Percentiles rank a stretch among this genome's conserved stretches.
Conservation (phyloP, 2,329 filamentous ascomycete genomes). For the Periglandula ipomoeae region DNA sequence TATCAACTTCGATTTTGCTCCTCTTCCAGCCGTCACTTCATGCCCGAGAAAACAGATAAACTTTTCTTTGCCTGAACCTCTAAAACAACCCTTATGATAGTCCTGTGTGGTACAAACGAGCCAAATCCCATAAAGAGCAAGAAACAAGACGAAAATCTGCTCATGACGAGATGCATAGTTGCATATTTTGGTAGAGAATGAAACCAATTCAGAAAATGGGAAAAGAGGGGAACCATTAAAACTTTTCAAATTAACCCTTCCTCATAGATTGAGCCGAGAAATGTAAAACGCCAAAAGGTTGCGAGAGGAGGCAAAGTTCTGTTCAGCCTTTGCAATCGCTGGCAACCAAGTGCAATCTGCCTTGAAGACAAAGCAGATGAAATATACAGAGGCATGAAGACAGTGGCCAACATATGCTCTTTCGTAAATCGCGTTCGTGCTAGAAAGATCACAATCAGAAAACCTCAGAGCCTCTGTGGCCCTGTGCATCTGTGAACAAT, state of each 20-base stretch:
- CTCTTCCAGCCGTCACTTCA: background rate
- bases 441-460: background rate
- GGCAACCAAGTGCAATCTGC: constrained; percentile 3
- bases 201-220: background rate
- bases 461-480: background rate
- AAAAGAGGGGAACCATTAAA: background rate
- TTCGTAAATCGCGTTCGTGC: too few species aligned
- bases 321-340: constrained; percentile 5
- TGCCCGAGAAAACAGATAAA: background rate
- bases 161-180: background rate
- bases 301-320: constrained; percentile 7
- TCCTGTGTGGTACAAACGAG: background rate
- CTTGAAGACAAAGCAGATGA: background rate
- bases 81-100: background rate
- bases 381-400: background rate
- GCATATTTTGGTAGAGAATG: background rate
- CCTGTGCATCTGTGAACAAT: constrained; percentile 2
- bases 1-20: background rate
- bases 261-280: background rate
- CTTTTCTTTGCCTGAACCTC: background rate
- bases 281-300: constrained; percentile 2
- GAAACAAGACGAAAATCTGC: background rate
- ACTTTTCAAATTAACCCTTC: background rate
- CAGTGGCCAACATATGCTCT: too few species aligned
- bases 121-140: background rate